phyloP scores from a whole-genome alignment of 441 rosid species.

The Brassica balearica region DNA sequence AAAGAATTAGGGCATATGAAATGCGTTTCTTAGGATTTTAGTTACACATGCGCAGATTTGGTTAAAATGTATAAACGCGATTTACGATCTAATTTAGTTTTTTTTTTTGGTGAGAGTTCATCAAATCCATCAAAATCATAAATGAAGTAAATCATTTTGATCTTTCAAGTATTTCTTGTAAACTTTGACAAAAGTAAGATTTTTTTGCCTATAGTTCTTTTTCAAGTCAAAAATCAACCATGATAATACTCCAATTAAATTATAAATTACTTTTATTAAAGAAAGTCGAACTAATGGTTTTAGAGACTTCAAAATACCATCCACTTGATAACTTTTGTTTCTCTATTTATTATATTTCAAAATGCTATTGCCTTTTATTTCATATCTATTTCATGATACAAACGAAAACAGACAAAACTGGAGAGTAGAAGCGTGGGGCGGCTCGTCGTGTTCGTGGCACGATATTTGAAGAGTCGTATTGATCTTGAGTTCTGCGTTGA shows the following conservation, averaged over 20 bases:
- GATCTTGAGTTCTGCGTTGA: conserved; percentile 44
- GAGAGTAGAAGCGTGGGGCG: conserved; percentile 44
- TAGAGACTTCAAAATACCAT: not conserved
- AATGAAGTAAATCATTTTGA: not conserved
- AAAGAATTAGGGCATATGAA: too few species aligned
- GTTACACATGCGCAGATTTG: too few species aligned
- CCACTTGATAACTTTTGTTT: not conserved
- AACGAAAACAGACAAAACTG: conserved; percentile 33
- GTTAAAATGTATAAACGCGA: too few species aligned
- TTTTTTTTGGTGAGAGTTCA: not conserved
- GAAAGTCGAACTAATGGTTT: not conserved
- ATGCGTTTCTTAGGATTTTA: too few species aligned
- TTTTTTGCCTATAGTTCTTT: not conserved
- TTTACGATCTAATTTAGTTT: not conserved
- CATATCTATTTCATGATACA: not conserved
- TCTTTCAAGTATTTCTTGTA: not conserved
- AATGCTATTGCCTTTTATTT: too few species aligned
- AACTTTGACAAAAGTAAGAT: not conserved
- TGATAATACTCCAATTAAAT: not conserved
- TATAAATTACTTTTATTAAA: not conserved
- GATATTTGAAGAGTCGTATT: conserved; percentile 39
- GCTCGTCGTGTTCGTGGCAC: conserved; percentile 43
- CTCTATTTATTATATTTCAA: too few species aligned
- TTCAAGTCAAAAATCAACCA: not conserved
- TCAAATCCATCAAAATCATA: conserved; percentile 4